phyloP scores from a whole-genome alignment of 169 alveolate genomes.

The Eimeria praecox region DNA sequence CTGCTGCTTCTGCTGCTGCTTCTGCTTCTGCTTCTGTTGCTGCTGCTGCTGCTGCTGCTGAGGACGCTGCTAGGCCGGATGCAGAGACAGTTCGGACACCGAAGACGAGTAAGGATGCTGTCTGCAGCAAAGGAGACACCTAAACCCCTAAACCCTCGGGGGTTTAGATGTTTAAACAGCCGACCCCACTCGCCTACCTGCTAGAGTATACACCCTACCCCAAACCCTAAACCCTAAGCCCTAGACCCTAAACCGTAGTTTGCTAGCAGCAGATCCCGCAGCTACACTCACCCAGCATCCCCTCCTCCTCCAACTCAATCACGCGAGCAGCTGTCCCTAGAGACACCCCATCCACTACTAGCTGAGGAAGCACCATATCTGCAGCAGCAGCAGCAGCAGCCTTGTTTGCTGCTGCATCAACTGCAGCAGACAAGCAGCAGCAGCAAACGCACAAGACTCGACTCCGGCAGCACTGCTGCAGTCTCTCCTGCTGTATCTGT shows the following conservation, averaged over 20 bases:
- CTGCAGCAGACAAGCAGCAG: constrained; percentile 3
- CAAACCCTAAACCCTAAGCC: constrained; percentile 15
- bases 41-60: neutral
- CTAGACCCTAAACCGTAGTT: neutral
- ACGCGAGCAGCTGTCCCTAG: constrained; percentile 7
- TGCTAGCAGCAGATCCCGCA: neutral
- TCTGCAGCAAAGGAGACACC: neutral
- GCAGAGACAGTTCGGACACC: constrained; percentile 33
- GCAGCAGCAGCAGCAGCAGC: constrained; percentile 17
- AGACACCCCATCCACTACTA: neutral
- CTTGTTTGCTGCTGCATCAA: neutral
- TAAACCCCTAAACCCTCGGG: neutral
- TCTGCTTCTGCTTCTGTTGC: neutral
- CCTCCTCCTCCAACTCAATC: constrained; percentile 22
- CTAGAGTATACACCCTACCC: neutral
- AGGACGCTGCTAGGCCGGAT: neutral
- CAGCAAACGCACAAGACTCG: neutral
- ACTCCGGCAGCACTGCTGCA: neutral
- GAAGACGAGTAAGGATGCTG: neutral
- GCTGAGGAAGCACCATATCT: neutral
- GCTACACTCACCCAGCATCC: constrained; percentile 10
- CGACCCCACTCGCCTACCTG: neutral
- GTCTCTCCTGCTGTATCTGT: neutral
- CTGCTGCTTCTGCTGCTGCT: neutral
- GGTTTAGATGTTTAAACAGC: neutral